Conservation (phyloP, 1,139 yeast genomes). For the Yamadazyma atlantica region DNA sequence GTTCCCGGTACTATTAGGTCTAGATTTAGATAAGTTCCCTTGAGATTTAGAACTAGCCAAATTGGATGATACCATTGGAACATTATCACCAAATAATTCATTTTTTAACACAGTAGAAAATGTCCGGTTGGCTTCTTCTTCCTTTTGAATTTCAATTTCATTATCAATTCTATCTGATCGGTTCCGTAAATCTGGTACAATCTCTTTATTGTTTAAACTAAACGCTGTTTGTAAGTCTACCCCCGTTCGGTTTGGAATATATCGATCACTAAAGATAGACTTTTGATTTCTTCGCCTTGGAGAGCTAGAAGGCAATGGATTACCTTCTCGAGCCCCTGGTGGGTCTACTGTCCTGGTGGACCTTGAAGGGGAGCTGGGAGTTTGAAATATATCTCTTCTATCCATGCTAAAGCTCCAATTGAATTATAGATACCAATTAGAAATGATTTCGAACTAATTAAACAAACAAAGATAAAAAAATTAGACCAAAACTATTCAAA, state of each 20-base stretch:
- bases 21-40: conserved; percentile 7
- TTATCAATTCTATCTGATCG: conserved; percentile 36
- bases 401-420: conserved; percentile 9
- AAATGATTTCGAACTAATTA: background rate
- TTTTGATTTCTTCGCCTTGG: conserved; percentile 43
- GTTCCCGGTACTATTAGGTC: conserved; percentile 27
- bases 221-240: conserved; percentile 88
- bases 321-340: conserved; percentile 28
- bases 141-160: conserved; percentile 66
- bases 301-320: conserved; percentile 29
- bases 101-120: conserved; percentile 84
- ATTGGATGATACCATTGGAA: conserved; percentile 55
- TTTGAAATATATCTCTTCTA: conserved; percentile 24
- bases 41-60: conserved; percentile 18
- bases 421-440: too few species aligned
- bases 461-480: too few species aligned
- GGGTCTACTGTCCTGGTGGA: conserved; percentile 38
- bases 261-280: conserved; percentile 71
- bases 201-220: conserved; percentile 55
- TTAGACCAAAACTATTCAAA: too few species aligned
- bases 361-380: conserved; percentile 43
- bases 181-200: conserved; percentile 36
- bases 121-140: conserved; percentile 82
- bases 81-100: conserved; percentile 87
- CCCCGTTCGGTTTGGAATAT: conserved; percentile 83